phyloP scores from a whole-genome alignment of 140 eudicot genomes.

The Bidens hawaiensis region DNA sequence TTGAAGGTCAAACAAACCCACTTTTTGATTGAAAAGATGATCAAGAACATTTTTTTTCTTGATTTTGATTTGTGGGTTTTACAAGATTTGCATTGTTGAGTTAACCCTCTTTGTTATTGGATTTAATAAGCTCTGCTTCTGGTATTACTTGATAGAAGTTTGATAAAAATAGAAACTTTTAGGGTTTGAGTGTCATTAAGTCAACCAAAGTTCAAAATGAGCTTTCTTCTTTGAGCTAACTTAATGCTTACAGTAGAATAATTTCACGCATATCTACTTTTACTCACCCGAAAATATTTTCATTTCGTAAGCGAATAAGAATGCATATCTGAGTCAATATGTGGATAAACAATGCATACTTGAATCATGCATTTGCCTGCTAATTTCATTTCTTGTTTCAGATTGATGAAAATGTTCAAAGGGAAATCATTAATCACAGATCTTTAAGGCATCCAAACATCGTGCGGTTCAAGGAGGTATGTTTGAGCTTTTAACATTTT shows the following conservation, averaged over 20 bases:
- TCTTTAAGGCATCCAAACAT: constrained; percentile 93
- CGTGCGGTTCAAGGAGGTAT: constrained; percentile 87
- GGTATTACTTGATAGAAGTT: constrained; percentile 5
- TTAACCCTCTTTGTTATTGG: constrained; percentile 6
- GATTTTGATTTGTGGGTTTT: background rate
- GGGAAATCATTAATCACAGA: constrained; percentile 92
- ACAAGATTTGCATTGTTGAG: constrained; percentile 22
- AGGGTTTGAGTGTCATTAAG: constrained; percentile 25
- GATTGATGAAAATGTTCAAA: constrained; percentile 93
- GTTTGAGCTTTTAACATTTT: constrained; percentile 8
- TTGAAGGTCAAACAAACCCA: background rate
- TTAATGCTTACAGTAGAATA: no score
- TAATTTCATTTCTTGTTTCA: constrained; percentile 32
- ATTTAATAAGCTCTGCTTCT: background rate
- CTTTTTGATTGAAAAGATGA: background rate
- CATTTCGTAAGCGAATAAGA: no score
- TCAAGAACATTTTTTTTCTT: constrained; percentile 13
- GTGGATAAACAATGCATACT: background rate
- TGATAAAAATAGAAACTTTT: constrained; percentile 16
- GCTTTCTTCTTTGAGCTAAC: constrained; percentile 14
- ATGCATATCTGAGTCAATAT: no score
- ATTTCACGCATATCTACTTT: no score
- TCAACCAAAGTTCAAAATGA: constrained; percentile 22
- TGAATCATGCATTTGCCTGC: background rate
- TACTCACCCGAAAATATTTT: no score